phyloP scores from a whole-genome alignment of 1,284 basidiomycete species.

The Fomitopsis palustris region DNA sequence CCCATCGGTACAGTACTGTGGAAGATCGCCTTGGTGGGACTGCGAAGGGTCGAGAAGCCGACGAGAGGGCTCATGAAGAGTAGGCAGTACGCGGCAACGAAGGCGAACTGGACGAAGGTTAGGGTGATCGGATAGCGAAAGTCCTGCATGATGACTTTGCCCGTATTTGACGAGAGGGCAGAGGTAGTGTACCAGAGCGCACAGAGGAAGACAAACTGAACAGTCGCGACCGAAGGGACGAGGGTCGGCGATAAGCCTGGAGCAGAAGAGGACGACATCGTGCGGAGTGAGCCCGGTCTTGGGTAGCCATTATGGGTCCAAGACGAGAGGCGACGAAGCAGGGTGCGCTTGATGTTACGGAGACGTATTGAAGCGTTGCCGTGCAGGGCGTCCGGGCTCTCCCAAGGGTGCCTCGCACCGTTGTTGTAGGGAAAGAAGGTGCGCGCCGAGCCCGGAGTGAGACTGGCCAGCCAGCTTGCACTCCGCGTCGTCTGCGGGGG shows the following conservation, averaged over 20 bases:
- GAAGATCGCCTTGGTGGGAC: conserved; percentile 73
- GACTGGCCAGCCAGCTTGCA: conserved; percentile 23
- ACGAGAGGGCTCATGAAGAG: conserved; percentile 74
- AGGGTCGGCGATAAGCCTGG: conserved; percentile 4
- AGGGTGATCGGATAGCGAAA: conserved; percentile 89
- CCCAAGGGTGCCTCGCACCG: conserved; percentile 16
- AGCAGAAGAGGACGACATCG: conserved; percentile 4
- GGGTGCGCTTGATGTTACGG: conserved; percentile 16
- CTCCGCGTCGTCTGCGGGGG: conserved; percentile 9
- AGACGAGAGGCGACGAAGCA: conserved; percentile 18
- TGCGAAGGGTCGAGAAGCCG: conserved; percentile 62
- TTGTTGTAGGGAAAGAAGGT: conserved; percentile 13
- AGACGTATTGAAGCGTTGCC: conserved; percentile 11
- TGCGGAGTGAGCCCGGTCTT: conserved; percentile 8
- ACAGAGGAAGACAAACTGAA: conserved; percentile 65
- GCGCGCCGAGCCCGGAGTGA: conserved; percentile 14
- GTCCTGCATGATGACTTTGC: conserved; percentile 83
- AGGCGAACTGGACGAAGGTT: conserved; percentile 97
- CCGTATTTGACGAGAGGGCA: conserved; percentile 86
- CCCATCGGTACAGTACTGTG: conserved; percentile 88
- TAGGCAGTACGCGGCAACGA: conserved; percentile 85
- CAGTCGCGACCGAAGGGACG: conserved; percentile 28
- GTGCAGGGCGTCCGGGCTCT: conserved; percentile 8
- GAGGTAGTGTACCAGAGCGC: conserved; percentile 81
- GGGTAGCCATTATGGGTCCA: conserved; percentile 9